Conservation (phyloP, 495 filamentous ascomycete genomes). For the Penicillium soppii region DNA sequence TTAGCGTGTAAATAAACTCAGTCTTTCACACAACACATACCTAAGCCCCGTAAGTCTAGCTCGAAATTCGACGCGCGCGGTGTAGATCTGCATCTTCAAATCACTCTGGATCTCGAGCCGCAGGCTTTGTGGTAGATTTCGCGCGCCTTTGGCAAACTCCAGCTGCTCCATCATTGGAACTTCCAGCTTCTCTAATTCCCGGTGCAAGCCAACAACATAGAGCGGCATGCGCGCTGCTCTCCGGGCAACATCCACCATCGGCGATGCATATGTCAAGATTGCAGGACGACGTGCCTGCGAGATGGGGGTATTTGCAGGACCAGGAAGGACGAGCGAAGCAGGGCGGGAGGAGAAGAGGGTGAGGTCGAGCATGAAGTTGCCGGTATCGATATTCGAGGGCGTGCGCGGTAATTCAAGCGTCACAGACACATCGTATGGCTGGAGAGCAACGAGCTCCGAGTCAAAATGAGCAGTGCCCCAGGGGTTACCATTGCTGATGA, state of each 20-base stretch:
- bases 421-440: conserved; percentile 67
- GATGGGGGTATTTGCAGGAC: conserved; percentile 28
- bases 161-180: conserved; percentile 72
- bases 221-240: conserved; percentile 55
- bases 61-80: conserved; percentile 61
- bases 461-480: conserved; percentile 44
- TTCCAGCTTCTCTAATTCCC: conserved; percentile 55
- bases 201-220: conserved; percentile 57
- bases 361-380: conserved; percentile 96
- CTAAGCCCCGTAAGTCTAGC: conserved; percentile 72
- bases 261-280: conserved; percentile 65
- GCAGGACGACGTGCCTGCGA: conserved; percentile 58
- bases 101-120: conserved; percentile 67
- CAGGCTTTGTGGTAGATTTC: conserved; percentile 55
- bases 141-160: conserved; percentile 57
- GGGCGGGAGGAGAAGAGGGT: conserved; percentile 52
- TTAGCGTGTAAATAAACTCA: conserved; percentile 11
- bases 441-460: conserved; percentile 40
- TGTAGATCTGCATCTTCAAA: conserved; percentile 71
- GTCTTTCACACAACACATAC: conserved; percentile 31
- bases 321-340: conserved; percentile 23
- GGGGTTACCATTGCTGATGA: conserved; percentile 36
- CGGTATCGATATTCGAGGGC: conserved; percentile 52
- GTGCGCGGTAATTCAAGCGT: conserved; percentile 69
- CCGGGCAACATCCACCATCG: conserved; percentile 51